Conservation (phyloP, 768 basidiomycete genomes). For the Lactarius sp. region DNA sequence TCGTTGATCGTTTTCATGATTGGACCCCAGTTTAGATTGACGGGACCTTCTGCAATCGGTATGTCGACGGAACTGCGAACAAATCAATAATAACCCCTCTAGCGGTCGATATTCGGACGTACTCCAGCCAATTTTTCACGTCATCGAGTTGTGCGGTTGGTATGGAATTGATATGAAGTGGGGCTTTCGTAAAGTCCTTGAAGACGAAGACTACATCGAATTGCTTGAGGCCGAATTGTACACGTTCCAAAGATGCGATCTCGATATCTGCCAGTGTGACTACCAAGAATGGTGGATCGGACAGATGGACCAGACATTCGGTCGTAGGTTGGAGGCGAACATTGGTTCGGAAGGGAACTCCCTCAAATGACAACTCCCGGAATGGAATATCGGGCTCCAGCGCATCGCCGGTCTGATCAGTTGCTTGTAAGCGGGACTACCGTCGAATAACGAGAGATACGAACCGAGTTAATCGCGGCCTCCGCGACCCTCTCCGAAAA, state of each 20-base stretch:
- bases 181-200: slow-evolving; percentile 90
- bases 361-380: slow-evolving; percentile 93
- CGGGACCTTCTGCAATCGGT: slow-evolving; percentile 89
- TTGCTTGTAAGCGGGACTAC: slow-evolving; percentile 9
- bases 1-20: slow-evolving; percentile 99
- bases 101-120: slow-evolving; percentile 33
- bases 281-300: slow-evolving; percentile 93
- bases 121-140: slow-evolving; percentile 99
- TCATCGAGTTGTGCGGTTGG: slow-evolving; percentile 87
- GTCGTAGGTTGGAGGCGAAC: slow-evolving; percentile 94
- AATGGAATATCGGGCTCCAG: slow-evolving; percentile 96
- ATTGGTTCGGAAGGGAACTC: slow-evolving; percentile 93
- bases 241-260: slow-evolving; percentile 93
- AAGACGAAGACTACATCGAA: slow-evolving; percentile 98
- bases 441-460: slow-evolving; percentile 28
- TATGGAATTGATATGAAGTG: slow-evolving; percentile 95
- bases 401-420: slow-evolving; percentile 63
- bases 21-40: slow-evolving; percentile 96
- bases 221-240: slow-evolving; percentile 92
- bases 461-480: slow-evolving; percentile 69
- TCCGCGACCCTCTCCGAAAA: slow-evolving; percentile 93
- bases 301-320: slow-evolving; percentile 92
- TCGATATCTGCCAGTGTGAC: slow-evolving; percentile 94
- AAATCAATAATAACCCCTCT: slow-evolving; percentile 11
- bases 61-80: slow-evolving; percentile 86